Evolutionary conservation across 495 filamentous ascomycete species (phyloP).

Genomic region (Oleoguttula mirabilis): DNA sequence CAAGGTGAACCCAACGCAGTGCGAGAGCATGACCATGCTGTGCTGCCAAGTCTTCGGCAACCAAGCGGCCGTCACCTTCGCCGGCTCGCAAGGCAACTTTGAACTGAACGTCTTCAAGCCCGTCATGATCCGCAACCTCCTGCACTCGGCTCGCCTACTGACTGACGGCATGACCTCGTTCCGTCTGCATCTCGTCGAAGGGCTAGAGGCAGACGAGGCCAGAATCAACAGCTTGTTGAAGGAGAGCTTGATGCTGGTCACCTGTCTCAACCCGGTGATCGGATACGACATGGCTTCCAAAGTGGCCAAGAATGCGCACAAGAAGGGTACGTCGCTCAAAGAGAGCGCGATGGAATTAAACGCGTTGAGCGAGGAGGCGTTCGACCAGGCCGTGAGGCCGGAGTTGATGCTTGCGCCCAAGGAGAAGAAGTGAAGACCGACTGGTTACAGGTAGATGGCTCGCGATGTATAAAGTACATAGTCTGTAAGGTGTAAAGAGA

Average conservation of each 20-base stretch:
- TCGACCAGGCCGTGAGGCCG: conserved; percentile 80
- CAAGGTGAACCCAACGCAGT: conserved; percentile 98
- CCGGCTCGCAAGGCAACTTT: conserved; percentile 95
- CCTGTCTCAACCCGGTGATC: conserved; percentile 96
- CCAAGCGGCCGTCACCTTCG: conserved; percentile 78
- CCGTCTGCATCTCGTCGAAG: conserved; percentile 80
- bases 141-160: conserved; percentile 79
- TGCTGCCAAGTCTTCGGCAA: conserved; percentile 98
- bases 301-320: conserved; percentile 98
- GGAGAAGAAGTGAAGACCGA: conserved; percentile 36
- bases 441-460: too few species aligned
- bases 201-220: conserved; percentile 84
- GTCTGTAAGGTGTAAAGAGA: too few species aligned
- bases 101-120: conserved; percentile 99
- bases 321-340: conserved; percentile 91
- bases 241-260: conserved; percentile 95
- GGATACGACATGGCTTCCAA: conserved; percentile 97
- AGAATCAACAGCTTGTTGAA: conserved; percentile 78
- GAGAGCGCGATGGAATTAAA: conserved; percentile 87
- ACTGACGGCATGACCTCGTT: conserved; percentile 90
- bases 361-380: conserved; percentile 80
- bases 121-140: conserved; percentile 81
- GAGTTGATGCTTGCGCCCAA: conserved; percentile 92
- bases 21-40: conserved; percentile 94
- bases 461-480: too few species aligned